These are phyloP conservation scores for Saturnispora sekii DNA, from an alignment of 805 yeast species.

Conservation along the genomic window DNA sequence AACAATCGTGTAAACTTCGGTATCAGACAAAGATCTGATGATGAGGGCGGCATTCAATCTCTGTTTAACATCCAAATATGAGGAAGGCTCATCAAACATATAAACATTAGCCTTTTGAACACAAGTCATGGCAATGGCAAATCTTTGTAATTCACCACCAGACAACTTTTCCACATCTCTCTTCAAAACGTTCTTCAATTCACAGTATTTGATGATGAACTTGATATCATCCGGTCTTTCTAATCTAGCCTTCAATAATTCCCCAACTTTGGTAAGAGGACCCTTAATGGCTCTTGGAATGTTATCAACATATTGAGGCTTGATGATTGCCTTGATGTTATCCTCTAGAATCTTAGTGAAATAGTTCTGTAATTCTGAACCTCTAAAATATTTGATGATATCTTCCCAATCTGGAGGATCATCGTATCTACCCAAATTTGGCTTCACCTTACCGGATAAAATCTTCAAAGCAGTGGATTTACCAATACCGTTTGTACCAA, in stretches of 20 bases:
- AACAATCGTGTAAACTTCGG: slow-evolving; percentile 80
- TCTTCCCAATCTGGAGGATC: slow-evolving; percentile 98
- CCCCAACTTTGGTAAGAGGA: slow-evolving; percentile 78
- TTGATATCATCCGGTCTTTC: slow-evolving; percentile 66
- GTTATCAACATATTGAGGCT: slow-evolving; percentile 98
- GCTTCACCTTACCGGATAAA: slow-evolving; percentile 95
- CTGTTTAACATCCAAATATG: slow-evolving; percentile 96
- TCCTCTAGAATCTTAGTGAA: slow-evolving; percentile 92
- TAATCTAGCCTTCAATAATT: slow-evolving; percentile 62
- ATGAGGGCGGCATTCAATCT: slow-evolving; percentile 95
- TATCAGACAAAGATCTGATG: slow-evolving; percentile 73
- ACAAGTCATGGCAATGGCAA: slow-evolving; percentile 96
- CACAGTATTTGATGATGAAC: slow-evolving; percentile 57
- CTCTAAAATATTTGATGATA: slow-evolving; percentile 84
- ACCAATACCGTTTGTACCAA: slow-evolving; percentile 99
- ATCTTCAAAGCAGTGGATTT: slow-evolving; percentile 95
- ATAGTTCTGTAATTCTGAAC: slow-evolving; percentile 93
- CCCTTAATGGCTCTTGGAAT: slow-evolving; percentile 94
- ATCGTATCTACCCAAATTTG: slow-evolving; percentile 88
- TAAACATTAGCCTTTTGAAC: slow-evolving; percentile 91
- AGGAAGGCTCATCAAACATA: slow-evolving; percentile 99
- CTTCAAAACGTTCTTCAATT: slow-evolving; percentile 62
- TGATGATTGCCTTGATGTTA: slow-evolving; percentile 89
- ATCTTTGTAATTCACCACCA: slow-evolving; percentile 98
- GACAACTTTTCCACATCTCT: slow-evolving; percentile 88